Percentiles rank a stretch among this genome's conserved stretches.
phyloP scores from a whole-genome alignment of 1,284 basidiomycete genomes.

The Rhodotorula mucilaginosa region DNA sequence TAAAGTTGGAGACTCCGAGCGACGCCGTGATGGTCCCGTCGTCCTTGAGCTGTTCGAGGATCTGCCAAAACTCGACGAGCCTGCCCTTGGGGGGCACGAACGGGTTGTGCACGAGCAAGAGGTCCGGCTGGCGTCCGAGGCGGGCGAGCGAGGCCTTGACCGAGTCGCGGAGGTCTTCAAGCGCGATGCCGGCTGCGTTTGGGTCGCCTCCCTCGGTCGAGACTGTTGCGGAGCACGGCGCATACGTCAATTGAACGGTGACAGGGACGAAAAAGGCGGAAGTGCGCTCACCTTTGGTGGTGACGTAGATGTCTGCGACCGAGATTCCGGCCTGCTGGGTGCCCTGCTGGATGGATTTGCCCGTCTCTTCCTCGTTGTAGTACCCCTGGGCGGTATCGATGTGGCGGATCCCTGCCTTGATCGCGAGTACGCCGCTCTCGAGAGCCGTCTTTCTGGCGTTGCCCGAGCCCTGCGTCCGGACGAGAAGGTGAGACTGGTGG shows the following conservation, averaged over 20 bases:
- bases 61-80: slow-evolving; percentile 41
- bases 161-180: slow-evolving; percentile 20
- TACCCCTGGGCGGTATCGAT: slow-evolving; percentile 41
- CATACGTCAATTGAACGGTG: neutral
- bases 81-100: slow-evolving; percentile 36
- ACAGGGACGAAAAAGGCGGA: neutral
- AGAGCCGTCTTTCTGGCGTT: slow-evolving; percentile 35
- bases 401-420: slow-evolving; percentile 37
- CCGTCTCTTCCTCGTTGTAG: slow-evolving; percentile 38
- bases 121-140: slow-evolving; percentile 26
- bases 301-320: slow-evolving; percentile 30
- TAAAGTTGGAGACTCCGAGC: slow-evolving; percentile 44
- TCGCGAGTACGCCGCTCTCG: slow-evolving; percentile 26
- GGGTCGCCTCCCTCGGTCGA: slow-evolving; percentile 31
- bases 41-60: slow-evolving; percentile 43
- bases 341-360: slow-evolving; percentile 26
- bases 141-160: slow-evolving; percentile 17
- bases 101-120: slow-evolving; percentile 41
- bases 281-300: slow-evolving; percentile 35
- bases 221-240: slow-evolving; percentile 3
- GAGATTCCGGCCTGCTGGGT: slow-evolving; percentile 13
- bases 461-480: slow-evolving; percentile 32
- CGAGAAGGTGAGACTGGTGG: neutral
- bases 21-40: slow-evolving; percentile 39
- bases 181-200: slow-evolving; percentile 15